Base-by-base conservation (phyloP, 192 early-diverging fungal species). In the Jimgerdemannia lactiflua region DNA sequence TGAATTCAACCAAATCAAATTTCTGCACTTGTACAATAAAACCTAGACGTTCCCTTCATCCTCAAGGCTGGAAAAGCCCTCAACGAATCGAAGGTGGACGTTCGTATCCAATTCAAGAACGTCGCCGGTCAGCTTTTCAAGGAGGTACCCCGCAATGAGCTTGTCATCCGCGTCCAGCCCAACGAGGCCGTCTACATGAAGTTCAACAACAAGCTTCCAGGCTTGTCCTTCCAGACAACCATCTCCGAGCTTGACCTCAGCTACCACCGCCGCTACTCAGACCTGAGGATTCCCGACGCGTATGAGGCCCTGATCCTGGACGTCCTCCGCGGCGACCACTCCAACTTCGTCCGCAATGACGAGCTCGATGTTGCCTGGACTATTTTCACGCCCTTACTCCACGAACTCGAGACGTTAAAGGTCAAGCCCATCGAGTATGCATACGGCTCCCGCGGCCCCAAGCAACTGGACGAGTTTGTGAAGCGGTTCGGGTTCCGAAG, bases 121-220 rank as follows among this genome's bases (percentile, higher is more conserved):
- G 94, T 97, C 69, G 81, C 94, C 9, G 95, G 95, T 43, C 90
- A 89, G 72, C 84, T 97, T 70, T 97, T 94, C 86, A 86, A 84
- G 10, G 85, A 83, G 72, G 74, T 93, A 69, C 86, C 93, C 6
- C 93, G 96, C 75, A 99, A 99, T 84, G 97, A 99, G 84, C 91
- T 99, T 59, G 95, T 99, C 14, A 88, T 98, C 69, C 93, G 96
- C 64, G 93, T 99, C 63, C 95, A 97, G 71, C 98, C 98, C 3
- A 88, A 92, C 72, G 98, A 99, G 80, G 94, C 97, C 3, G 91
- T 99, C 17, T 97, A 98, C 84, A 92, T 98, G 89, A 99, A 99
- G 87, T 92, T 96, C 74, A 95, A 92, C 80, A 97, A 95, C 90
- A 99, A 99, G 82, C 89, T 92, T 70, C 97, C 94, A 14, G 98